Percentiles rank a stretch among this genome's conserved stretches.
phyloP scores from a whole-genome alignment of 495 filamentous ascomycete genomes.

The Aspergillus olivimuriae region DNA sequence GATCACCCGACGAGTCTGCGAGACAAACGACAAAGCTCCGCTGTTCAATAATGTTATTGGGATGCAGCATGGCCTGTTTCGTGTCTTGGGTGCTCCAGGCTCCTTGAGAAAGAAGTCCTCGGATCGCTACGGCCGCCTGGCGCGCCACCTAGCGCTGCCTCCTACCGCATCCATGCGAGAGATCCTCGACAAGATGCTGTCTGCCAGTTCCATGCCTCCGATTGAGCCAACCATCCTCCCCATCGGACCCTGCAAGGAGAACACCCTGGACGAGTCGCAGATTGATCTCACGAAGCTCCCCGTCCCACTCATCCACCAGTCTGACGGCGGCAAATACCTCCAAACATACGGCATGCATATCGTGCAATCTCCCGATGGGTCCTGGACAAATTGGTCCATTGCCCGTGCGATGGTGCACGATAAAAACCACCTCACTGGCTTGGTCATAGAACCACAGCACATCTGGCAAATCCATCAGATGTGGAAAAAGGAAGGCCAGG shows the following conservation, averaged over 20 bases:
- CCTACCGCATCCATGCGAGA: slow-evolving; percentile 22
- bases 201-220: slow-evolving; percentile 16
- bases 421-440: slow-evolving; percentile 23
- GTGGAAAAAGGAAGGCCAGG: slow-evolving; percentile 32
- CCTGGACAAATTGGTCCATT: slow-evolving; percentile 42
- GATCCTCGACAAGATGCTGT: slow-evolving; percentile 27
- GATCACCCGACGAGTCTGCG: slow-evolving; percentile 31
- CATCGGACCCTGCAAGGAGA: slow-evolving; percentile 31
- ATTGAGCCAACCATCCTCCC: slow-evolving; percentile 20
- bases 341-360: slow-evolving; percentile 36
- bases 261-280: slow-evolving; percentile 21
- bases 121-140: slow-evolving; percentile 29
- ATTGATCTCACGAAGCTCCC: slow-evolving; percentile 32
- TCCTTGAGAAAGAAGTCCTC: slow-evolving; percentile 17
- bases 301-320: slow-evolving; percentile 25
- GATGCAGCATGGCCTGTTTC: slow-evolving; percentile 27
- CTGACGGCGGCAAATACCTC: slow-evolving; percentile 36
- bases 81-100: slow-evolving; percentile 31
- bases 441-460: slow-evolving; percentile 27
- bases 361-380: slow-evolving; percentile 28
- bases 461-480: slow-evolving; percentile 30
- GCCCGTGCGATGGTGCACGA: slow-evolving; percentile 33
- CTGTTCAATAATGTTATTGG: slow-evolving; percentile 39
- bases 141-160: slow-evolving; percentile 26
- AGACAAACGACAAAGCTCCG: slow-evolving; percentile 32